Base-by-base conservation (phyloP, 371 early-diverging fungal species). In the Paraphysoderma sedebokerense region DNA sequence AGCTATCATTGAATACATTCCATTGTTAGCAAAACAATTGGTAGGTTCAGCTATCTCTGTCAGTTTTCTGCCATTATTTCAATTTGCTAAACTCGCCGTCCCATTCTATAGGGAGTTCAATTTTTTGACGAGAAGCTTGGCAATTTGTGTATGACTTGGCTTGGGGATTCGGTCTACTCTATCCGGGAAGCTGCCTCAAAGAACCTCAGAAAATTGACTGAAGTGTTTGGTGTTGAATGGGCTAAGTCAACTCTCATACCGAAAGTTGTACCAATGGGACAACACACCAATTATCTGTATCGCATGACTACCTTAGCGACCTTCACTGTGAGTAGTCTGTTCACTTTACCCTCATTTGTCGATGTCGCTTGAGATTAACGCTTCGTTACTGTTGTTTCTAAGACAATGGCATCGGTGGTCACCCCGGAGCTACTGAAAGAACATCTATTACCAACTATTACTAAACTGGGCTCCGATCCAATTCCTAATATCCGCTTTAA, bases 401-500 rank as follows among this genome's bases (percentile, higher is more conserved):
- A 86, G 86, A 81, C 84, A 9, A 78, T 93, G 65, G 80, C 92
- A n/a, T 78, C 82, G 29, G 86, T 84, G 30, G 76, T 87, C 39
- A 79, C 83, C 28, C 75, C 85, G 37, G 81, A 83, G 53, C 81
- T 90, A 32, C 77, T 96, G 39, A 81, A 79, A 52, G 90, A 89
- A 37, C 68, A 74, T 51, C 81, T 95, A 50, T 55, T 98, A 52
- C 96, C 98, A 9, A 81, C 89, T 15, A 76, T 93, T 41, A 75
- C 74, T 52, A 73, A 63, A 44, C 71, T 96, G 51, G 80, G 81
- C 28, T 70, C 72, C 34, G 98, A 98, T 58, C 91, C 92, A 19
- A 92, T 98, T 52, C 96, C 98, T 55, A 98, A 98, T 62, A 95
- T 98, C 58, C 88, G 98, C 37, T 98, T 98, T 75, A 98, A 95